Conservation (phyloP, 2,329 filamentous ascomycete species). For the Penicillium sp. region DNA sequence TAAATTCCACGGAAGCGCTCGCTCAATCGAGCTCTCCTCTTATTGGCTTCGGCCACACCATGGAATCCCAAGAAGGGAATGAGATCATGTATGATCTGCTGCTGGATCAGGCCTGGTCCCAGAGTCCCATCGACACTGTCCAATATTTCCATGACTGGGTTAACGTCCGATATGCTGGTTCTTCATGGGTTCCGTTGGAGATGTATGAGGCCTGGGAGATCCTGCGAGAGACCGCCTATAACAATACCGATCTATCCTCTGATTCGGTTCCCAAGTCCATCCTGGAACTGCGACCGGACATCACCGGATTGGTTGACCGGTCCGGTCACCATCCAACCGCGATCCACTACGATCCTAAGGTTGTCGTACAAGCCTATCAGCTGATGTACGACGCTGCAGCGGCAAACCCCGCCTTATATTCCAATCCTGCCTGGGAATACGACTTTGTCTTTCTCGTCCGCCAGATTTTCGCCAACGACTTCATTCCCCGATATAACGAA, state of each 20-base stretch:
- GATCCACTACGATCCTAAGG: conserved; percentile 42
- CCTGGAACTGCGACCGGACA: conserved; percentile 48
- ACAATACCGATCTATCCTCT: conserved; percentile 47
- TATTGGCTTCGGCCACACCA: conserved; percentile 51
- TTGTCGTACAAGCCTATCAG: conserved; percentile 43
- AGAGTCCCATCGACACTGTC: conserved; percentile 44
- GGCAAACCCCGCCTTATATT: conserved; percentile 37
- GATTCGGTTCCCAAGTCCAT: conserved; percentile 48
- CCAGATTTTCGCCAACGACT: conserved; percentile 51
- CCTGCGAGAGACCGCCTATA: conserved; percentile 49
- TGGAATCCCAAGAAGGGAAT: conserved; percentile 55
- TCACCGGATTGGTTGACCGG: conserved; percentile 40
- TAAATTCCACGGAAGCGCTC: conserved; percentile 48
- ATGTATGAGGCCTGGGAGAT: conserved; percentile 51
- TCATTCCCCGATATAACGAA: conserved; percentile 40
- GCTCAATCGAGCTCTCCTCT: conserved; percentile 42
- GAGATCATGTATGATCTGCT: conserved; percentile 55
- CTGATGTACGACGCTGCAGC: conserved; percentile 40
- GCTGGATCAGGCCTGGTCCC: conserved; percentile 53
- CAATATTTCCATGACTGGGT: conserved; percentile 53
- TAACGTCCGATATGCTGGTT: conserved; percentile 40
- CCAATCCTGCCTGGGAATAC: conserved; percentile 44
- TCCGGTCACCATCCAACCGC: conserved; percentile 37
- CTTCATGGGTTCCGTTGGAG: conserved; percentile 23
- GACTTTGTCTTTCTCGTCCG: conserved; percentile 52